Evolutionary conservation across 495 filamentous ascomycete genomes (phyloP), one percentile per base, ranked within the genome.

Genomic region (Lasiosphaeriaceae sp.): DNA sequence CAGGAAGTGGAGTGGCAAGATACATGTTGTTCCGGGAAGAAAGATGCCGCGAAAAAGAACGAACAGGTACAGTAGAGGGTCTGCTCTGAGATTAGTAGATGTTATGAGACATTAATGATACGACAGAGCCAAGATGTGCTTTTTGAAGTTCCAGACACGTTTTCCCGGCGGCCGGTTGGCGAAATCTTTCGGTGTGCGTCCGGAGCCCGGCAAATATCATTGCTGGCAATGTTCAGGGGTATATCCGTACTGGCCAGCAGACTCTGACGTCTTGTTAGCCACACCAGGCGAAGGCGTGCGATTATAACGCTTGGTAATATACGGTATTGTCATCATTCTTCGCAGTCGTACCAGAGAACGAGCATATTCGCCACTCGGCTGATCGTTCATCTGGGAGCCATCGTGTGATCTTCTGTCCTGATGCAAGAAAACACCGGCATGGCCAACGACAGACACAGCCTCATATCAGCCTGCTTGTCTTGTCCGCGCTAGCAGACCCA

Each of bases 391-490:
- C 45, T 19, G 11, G 45, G 21, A 19, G 19, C n/a, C 45, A 47
- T 26, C 22, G 11, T 22, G 45, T 44, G 16, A 20, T 44, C 41
- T 20, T 20, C 19, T 20, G 3, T 16, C 41, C 41, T 44, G 41
- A n/a, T 44, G 14, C 41, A 20, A 20, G 41, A 20, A 44, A 16
- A 44, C 14, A n/a, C 41, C 3, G 14, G 41, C 3, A 5, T 44
- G 41, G 14, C 41, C 41, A 44, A 44, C 14, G 16, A 44, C 5
- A n/a, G 41, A 44, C 19, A 12, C 14, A 44, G 41, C 19, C 41
- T 20, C 41, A 47, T 22, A 47, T 47, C 45, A 47, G 45, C 45
- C 45, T 47, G 45, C 45, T 22, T 47, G 19, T 47, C 45, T 17
- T 26, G 14, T 14, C 21, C n/a, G 22, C 22, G 45, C 45, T 17